Conservation (phyloP, 2,329 filamentous ascomycete genomes). For the Magnaporthiopsis rhizophila region DNA sequence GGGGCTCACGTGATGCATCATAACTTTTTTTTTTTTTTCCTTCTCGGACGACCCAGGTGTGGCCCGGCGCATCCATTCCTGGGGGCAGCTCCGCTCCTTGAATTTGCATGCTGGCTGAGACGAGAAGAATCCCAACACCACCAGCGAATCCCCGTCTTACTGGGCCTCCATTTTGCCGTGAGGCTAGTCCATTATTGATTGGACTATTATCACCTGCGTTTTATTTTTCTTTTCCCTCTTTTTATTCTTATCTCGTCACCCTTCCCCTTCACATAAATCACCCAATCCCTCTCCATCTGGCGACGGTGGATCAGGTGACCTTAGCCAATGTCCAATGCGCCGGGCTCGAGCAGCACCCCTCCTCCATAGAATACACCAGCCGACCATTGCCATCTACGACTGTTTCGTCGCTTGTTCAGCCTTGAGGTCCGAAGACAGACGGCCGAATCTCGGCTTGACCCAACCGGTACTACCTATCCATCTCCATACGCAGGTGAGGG, state of each 20-base stretch:
- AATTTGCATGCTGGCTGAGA: neutral
- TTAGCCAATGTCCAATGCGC: neutral
- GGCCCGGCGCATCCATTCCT: neutral
- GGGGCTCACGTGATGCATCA: slow-evolving; percentile 4
- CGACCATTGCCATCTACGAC: neutral
- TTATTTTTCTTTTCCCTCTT: neutral
- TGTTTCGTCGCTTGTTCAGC: neutral
- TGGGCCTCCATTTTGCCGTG: neutral
- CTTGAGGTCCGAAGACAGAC: neutral
- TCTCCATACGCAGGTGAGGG: neutral
- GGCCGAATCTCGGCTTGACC: neutral
- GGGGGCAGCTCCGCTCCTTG: neutral
- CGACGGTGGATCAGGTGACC: neutral
- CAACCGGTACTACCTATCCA: neutral
- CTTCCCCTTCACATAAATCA: neutral
- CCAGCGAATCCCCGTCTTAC: neutral
- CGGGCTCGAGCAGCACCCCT: neutral
- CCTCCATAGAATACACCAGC: neutral
- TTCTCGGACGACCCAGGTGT: neutral
- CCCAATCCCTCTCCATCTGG: neutral
- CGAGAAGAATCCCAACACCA: neutral
- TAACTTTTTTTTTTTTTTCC: neutral
- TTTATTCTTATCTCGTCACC: neutral
- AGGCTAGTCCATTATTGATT: neutral
- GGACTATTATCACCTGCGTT: neutral